phyloP scores from a whole-genome alignment of 208 protist genomes.

The Crithidia bombi region DNA sequence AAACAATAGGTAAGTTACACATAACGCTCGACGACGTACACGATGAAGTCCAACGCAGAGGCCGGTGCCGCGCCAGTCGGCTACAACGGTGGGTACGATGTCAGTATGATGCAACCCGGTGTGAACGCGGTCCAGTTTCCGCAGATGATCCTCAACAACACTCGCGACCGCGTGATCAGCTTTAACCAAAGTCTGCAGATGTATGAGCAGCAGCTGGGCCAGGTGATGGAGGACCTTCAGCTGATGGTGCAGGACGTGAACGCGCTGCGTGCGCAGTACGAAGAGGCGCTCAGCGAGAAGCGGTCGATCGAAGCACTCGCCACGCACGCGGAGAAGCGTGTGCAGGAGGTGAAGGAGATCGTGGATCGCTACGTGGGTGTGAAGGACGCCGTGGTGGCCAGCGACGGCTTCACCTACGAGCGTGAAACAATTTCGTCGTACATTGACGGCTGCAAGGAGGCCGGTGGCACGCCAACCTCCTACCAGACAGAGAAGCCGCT shows the following conservation, averaged over 20 bases:
- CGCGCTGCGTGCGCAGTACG: slow-evolving; percentile 62
- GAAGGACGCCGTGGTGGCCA: slow-evolving; percentile 87
- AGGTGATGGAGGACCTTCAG: slow-evolving; percentile 51
- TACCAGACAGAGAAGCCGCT: slow-evolving; percentile 72
- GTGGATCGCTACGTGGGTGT: slow-evolving; percentile 75
- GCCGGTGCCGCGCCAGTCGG: slow-evolving; percentile 15
- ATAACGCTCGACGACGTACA: too few species aligned
- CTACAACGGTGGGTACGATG: slow-evolving; percentile 37
- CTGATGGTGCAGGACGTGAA: slow-evolving; percentile 47
- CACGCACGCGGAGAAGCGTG: slow-evolving; percentile 51
- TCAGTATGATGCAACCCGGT: slow-evolving; percentile 30
- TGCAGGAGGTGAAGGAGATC: slow-evolving; percentile 59
- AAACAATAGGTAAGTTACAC: too few species aligned
- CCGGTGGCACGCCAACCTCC: slow-evolving; percentile 63
- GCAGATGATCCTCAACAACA: slow-evolving; percentile 49
- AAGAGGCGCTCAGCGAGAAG: slow-evolving; percentile 62
- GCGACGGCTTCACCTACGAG: slow-evolving; percentile 93
- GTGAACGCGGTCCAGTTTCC: slow-evolving; percentile 35
- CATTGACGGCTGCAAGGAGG: slow-evolving; percentile 55
- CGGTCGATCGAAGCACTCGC: slow-evolving; percentile 48
- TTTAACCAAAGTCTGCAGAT: slow-evolving; percentile 49
- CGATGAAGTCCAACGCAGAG: slow-evolving; percentile 33
- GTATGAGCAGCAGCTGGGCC: slow-evolving; percentile 52
- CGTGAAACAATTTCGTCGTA: slow-evolving; percentile 82
- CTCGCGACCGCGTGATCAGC: slow-evolving; percentile 37